phyloP scores from a whole-genome alignment of 208 protist species.

The Hexamita inflata region DNA sequence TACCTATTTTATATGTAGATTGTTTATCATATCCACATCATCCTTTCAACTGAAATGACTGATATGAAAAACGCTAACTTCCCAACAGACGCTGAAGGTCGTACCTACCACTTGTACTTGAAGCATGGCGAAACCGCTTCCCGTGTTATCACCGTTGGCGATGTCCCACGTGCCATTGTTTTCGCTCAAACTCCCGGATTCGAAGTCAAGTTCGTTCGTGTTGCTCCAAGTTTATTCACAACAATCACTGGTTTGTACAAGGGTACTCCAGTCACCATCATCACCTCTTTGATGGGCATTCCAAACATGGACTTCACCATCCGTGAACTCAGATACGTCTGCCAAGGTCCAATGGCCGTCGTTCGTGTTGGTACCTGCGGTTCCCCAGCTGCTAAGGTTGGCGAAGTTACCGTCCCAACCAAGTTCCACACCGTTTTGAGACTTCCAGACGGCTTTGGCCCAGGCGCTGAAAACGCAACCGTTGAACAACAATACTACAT shows the following conservation, averaged over 20 bases:
- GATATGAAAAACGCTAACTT: conserved; percentile 43
- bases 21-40: no score
- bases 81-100: conserved; percentile 43
- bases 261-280: conserved; percentile 45
- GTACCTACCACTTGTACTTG: conserved; percentile 48
- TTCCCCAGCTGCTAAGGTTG: conserved; percentile 35
- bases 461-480: background rate
- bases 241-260: conserved; percentile 45
- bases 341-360: conserved; percentile 44
- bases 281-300: conserved; percentile 49
- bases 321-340: conserved; percentile 40
- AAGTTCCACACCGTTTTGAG: conserved; percentile 13
- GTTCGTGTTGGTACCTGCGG: conserved; percentile 52
- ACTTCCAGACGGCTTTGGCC: conserved; percentile 33
- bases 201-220: conserved; percentile 18
- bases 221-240: conserved; percentile 35
- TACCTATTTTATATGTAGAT: no score
- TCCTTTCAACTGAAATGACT: no score
- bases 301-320: conserved; percentile 53
- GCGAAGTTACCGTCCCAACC: conserved; percentile 36
- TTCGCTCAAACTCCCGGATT: conserved; percentile 34
- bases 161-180: conserved; percentile 28
- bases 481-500: conserved; percentile 1
- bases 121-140: conserved; percentile 44
- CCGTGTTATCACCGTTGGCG: conserved; percentile 46